phyloP scores from a whole-genome alignment of 768 basidiomycete species.

The Russula ochroleuca region DNA sequence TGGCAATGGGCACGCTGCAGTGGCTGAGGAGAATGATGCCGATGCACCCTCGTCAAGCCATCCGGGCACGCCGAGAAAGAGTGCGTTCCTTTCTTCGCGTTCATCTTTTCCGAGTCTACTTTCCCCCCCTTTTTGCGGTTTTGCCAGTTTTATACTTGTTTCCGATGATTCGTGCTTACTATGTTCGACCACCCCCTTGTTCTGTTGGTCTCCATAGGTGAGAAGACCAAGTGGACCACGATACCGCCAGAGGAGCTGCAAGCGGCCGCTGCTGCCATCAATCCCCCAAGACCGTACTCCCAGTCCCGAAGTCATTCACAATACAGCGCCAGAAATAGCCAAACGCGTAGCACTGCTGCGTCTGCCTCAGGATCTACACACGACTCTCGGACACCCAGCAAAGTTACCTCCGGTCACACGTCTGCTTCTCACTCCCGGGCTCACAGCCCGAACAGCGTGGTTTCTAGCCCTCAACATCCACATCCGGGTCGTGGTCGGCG shows the following conservation, averaged over 20 bases:
- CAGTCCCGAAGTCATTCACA: constrained; percentile 33
- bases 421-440: constrained; percentile 44
- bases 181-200: constrained; percentile 1
- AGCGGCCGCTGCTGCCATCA: constrained; percentile 46
- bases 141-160: constrained; percentile 12
- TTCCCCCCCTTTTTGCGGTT: neutral
- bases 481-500: constrained; percentile 22
- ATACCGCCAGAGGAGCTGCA: constrained; percentile 54
- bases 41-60: constrained; percentile 31
- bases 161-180: constrained; percentile 15
- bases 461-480: constrained; percentile 45
- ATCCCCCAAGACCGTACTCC: constrained; percentile 28
- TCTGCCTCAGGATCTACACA: constrained; percentile 35
- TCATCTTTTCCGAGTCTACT: constrained; percentile 3
- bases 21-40: constrained; percentile 26
- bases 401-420: constrained; percentile 34
- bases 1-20: constrained; percentile 19
- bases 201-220: constrained; percentile 35
- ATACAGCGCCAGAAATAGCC: constrained; percentile 27
- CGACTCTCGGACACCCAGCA: constrained; percentile 40
- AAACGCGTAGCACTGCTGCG: constrained; percentile 27
- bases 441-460: constrained; percentile 45
- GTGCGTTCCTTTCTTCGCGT: constrained; percentile 33
- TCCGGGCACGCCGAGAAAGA: constrained; percentile 36
- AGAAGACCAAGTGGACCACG: constrained; percentile 60